Conservation (phyloP, 1,139 yeast species). For the Magnusiomyces fungicola region DNA sequence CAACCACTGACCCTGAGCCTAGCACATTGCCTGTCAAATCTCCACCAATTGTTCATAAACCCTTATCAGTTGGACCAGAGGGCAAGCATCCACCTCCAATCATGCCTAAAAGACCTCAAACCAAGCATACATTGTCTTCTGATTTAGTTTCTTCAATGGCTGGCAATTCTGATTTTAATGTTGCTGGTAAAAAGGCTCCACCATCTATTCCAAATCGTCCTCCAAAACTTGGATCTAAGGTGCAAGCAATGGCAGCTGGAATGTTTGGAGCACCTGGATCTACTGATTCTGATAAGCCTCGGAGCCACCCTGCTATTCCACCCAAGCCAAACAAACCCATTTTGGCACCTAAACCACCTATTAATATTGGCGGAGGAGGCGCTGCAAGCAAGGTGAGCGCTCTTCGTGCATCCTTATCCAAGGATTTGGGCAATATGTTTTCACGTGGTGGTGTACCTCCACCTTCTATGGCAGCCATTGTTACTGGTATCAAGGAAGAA, state of each 20-base stretch:
- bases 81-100: too few relatives aligned
- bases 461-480: constrained; percentile 16
- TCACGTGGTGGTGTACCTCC: constrained; percentile 31
- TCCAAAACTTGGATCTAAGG: too few relatives aligned
- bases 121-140: too few relatives aligned
- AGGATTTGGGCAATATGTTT: constrained; percentile 29
- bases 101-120: background rate
- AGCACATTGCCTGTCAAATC: too few relatives aligned
- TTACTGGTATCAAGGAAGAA: constrained; percentile 11
- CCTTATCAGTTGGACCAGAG: background rate
- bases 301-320: constrained; percentile 1
- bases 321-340: constrained; percentile 9
- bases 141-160: too few relatives aligned
- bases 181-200: background rate
- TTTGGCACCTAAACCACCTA: constrained; percentile 14
- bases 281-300: too few relatives aligned
- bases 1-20: too few relatives aligned
- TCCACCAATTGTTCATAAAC: background rate
- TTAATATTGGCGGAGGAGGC: background rate
- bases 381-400: constrained; percentile 25
- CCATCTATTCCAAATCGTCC: constrained; percentile 9
- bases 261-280: too few relatives aligned
- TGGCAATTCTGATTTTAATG: too few relatives aligned
- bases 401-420: constrained; percentile 29
- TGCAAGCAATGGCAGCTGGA: too few relatives aligned